Percentiles rank a stretch among this genome's conserved stretches.
Conservation (phyloP, 768 basidiomycete species). For the Tulasnella sp. region DNA sequence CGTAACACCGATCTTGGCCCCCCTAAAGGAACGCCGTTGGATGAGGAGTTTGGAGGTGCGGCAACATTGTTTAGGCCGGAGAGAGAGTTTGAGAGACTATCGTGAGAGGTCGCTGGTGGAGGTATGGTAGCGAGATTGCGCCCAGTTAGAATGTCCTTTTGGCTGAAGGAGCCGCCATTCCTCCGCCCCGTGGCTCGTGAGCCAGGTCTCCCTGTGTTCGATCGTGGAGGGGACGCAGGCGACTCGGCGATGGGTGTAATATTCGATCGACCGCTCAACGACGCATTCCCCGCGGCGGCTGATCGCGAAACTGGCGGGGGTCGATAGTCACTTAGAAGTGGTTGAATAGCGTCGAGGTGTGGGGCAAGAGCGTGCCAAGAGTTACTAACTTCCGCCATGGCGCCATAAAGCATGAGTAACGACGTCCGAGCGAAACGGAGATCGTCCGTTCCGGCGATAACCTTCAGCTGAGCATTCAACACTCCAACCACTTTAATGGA, state of each 20-base stretch:
- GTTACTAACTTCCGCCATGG: conserved; percentile 73
- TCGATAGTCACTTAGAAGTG: conserved; percentile 42
- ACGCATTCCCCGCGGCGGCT: conserved; percentile 20
- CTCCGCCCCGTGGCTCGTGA: conserved; percentile 47
- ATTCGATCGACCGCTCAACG: background rate
- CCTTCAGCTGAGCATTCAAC: conserved; percentile 66
- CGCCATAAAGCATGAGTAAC: conserved; percentile 77
- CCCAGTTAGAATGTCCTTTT: conserved; percentile 82
- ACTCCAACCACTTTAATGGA: conserved; percentile 85
- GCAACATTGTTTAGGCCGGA: conserved; percentile 17
- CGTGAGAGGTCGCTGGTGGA: background rate
- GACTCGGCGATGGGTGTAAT: conserved; percentile 10
- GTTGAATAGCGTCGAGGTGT: conserved; percentile 56
- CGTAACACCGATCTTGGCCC: conserved; percentile 8
- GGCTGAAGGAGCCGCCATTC: conserved; percentile 92
- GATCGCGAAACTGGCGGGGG: conserved; percentile 24
- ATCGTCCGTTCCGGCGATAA: conserved; percentile 63
- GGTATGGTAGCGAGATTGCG: conserved; percentile 36
- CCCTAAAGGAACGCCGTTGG: conserved; percentile 13
- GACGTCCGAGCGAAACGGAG: conserved; percentile 81
- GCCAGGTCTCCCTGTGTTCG: background rate
- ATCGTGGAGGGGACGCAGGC: conserved; percentile 23
- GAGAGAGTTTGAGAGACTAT: conserved; percentile 25
- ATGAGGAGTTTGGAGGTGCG: conserved; percentile 7
- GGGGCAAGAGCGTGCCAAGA: conserved; percentile 75